phyloP scores from a whole-genome alignment of 2,329 filamentous ascomycete species.

The Sclerotinia sclerotiorum region DNA sequence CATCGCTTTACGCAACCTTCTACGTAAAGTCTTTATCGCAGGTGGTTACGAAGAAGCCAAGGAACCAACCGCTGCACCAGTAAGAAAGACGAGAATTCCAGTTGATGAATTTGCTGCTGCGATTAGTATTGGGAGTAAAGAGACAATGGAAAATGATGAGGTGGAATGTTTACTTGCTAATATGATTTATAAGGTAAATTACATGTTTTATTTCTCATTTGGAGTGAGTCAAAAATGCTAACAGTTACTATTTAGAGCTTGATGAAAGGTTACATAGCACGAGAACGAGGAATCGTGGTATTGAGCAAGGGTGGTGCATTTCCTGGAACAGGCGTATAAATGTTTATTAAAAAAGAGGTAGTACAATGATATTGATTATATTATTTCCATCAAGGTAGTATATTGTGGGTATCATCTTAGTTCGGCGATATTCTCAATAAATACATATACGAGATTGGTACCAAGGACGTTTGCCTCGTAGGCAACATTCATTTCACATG shows the following conservation, averaged over 20 bases:
- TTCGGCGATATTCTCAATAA: neutral
- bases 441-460: neutral
- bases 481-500: neutral
- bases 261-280: constrained; percentile 98
- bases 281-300: constrained; percentile 86
- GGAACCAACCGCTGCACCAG: constrained; percentile 60
- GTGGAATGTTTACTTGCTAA: constrained; percentile 94
- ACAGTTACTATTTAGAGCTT: constrained; percentile 35
- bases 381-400: neutral
- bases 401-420: neutral
- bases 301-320: constrained; percentile 92
- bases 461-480: constrained; percentile 1
- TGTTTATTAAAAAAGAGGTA: neutral
- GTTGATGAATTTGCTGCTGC: constrained; percentile 83
- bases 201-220: constrained; percentile 5
- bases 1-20: constrained; percentile 84
- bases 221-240: neutral
- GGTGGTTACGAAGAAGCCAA: constrained; percentile 80
- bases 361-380: neutral
- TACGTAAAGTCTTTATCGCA: constrained; percentile 85
- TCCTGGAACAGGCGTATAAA: constrained; percentile 75
- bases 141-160: constrained; percentile 79
- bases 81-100: constrained; percentile 75
- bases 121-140: constrained; percentile 67
- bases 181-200: constrained; percentile 92